Base-by-base conservation (phyloP, 306 rosid species). In the Gastrolobium bilobum region DNA sequence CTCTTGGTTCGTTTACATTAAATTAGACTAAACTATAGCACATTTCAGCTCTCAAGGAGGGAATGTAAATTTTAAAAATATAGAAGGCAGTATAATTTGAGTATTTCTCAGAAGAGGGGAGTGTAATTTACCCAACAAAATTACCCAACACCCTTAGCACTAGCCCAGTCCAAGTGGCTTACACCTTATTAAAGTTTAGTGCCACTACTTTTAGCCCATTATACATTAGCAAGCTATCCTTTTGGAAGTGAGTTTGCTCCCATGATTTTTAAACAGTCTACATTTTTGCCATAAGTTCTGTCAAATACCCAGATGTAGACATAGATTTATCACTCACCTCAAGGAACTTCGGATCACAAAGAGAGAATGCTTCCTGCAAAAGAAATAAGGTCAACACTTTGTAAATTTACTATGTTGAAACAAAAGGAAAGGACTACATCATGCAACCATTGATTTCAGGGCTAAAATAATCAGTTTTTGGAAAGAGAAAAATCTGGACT, bases 321-420 rank as follows among this genome's bases (percentile, higher is more conserved):
- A 51, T 69, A 64, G 57, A 62, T 38, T 31, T 52, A 31, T 51
- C 10, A 66, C 86, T 87, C 81, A 87, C 96, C 96, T 89, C 93
- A 61, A 89, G 73, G 56, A 84, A 84, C 78, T 86, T 87, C 4
- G 88, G 86, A 82, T 91, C 86, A 74, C 91, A 91, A 10, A 91
- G 85, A 84, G 90, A 87, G 84, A 91, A 89, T 10, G 93, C 82
- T 82, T 89, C 96, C 96, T 89, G 51, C 79, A 87, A 78, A 20
- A 20, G 0, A 20, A 20, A 20, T 20, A 20, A 20, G 26, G 26
- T 20, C 26, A 20, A 20, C 26, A 0, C 26, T 20, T 20, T 20
- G 26, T 20, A 20, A 20, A 20, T 20, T 20, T 20, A 20, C 26
- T 20, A 20, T 20, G 26, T 20, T 20, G 26, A 20, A 20, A 20